These are phyloP conservation scores for Penicillium atrosanguineum DNA, from an alignment of 495 filamentous ascomycete species.

Conservation along the genomic window DNA sequence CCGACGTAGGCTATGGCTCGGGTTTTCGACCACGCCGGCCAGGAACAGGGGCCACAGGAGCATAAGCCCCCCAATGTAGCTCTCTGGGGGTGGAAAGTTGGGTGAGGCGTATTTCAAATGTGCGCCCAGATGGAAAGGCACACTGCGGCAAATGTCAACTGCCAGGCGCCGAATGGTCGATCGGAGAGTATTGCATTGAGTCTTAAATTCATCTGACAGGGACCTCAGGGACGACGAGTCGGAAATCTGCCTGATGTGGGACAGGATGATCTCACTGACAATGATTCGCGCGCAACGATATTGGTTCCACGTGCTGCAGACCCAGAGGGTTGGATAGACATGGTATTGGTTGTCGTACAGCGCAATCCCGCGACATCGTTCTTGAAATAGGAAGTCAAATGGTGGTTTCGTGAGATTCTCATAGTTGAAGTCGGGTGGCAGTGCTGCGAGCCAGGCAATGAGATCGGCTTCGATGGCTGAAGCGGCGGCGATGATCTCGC, in stretches of 20 bases:
- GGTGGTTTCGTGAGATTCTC: conserved; percentile 24
- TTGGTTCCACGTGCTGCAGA: conserved; percentile 58
- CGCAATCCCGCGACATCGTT: conserved; percentile 23
- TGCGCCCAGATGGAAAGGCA: conserved; percentile 39
- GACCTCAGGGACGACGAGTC: conserved; percentile 9
- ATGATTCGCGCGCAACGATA: conserved; percentile 61
- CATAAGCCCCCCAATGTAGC: conserved; percentile 41
- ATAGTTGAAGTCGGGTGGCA: conserved; percentile 40
- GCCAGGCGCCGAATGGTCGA: conserved; percentile 36
- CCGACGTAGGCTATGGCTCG: conserved; percentile 30
- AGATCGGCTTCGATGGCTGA: conserved; percentile 52
- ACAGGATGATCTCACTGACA: conserved; percentile 51
- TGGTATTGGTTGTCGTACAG: conserved; percentile 58
- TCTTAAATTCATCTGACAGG: conserved; percentile 31
- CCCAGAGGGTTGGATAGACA: conserved; percentile 56
- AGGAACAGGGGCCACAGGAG: conserved; percentile 50
- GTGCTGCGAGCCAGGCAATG: conserved; percentile 36
- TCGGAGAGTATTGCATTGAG: conserved; percentile 33
- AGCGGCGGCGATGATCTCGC: conserved; percentile 44
- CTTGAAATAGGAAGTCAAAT: conserved; percentile 21
- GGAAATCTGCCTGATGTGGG: conserved; percentile 16
- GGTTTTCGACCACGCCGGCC: conserved; percentile 36
- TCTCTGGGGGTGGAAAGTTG: conserved; percentile 19
- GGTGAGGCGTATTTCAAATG: conserved; percentile 6
- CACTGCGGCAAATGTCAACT: conserved; percentile 45